A percentile compares a stretch with the other conserved stretches of the same genome.
These are phyloP conservation scores for Ophiorrhiza pumila DNA, from an alignment of 257 asterid genomes.

Conservation along the genomic window DNA sequence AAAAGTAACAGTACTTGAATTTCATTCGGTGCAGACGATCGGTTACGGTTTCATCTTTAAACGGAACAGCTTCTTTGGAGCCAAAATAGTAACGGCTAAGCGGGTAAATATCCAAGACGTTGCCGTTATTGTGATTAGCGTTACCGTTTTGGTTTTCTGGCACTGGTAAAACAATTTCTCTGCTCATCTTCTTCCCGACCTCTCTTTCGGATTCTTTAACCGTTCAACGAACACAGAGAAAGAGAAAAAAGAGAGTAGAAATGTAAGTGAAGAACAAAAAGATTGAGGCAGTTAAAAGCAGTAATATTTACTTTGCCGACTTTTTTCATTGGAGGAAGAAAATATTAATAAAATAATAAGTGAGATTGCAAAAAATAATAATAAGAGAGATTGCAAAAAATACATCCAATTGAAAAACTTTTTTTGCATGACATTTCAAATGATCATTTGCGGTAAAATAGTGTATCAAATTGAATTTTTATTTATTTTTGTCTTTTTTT, in stretches of 20 bases:
- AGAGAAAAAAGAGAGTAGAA: too few species aligned
- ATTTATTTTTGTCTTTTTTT: too few species aligned
- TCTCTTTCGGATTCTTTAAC: background rate
- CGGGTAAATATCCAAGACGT: constrained; percentile 64
- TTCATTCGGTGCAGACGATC: constrained; percentile 74
- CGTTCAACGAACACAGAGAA: background rate
- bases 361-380: too few species aligned
- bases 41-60: constrained; percentile 48
- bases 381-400: too few species aligned
- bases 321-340: too few species aligned
- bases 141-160: constrained; percentile 5
- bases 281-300: background rate
- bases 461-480: too few species aligned
- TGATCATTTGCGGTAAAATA: too few species aligned
- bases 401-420: too few species aligned
- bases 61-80: constrained; percentile 43
- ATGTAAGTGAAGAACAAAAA: too few species aligned
- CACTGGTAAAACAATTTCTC: constrained; percentile 16
- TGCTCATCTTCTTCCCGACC: constrained; percentile 41
- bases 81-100: constrained; percentile 82
- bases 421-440: too few species aligned
- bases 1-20: constrained; percentile 44
- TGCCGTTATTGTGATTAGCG: constrained; percentile 6
- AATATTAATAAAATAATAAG: too few species aligned
- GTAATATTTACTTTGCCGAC: background rate